Percentiles rank a stretch among this genome's conserved stretches.
Evolutionary conservation across 768 basidiomycete species (phyloP).

Genomic region (Rhizopogon vesiculosus): DNA sequence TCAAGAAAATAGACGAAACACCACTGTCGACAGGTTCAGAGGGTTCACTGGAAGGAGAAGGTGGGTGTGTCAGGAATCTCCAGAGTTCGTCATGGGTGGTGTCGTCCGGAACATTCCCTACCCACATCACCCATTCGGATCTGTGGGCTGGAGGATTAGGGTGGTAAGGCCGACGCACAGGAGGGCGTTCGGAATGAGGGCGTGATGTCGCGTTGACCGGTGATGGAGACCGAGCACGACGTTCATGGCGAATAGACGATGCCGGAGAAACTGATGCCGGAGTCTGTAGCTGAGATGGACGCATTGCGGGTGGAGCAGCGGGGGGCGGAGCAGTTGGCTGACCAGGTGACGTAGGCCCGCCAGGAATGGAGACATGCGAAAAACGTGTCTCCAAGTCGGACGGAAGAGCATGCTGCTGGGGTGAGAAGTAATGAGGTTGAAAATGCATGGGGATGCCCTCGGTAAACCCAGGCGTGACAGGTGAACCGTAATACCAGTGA

Average conservation of each 20-base stretch:
- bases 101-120: conserved; percentile 85
- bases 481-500: conserved; percentile 42
- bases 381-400: conserved; percentile 16
- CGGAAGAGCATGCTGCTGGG: conserved; percentile 11
- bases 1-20: conserved; percentile 84
- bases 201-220: neutral
- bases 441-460: conserved; percentile 25
- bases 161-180: conserved; percentile 54
- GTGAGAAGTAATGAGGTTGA: conserved; percentile 30
- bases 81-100: conserved; percentile 82
- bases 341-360: conserved; percentile 8
- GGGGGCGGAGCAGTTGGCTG: neutral
- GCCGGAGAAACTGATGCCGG: conserved; percentile 2
- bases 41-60: conserved; percentile 5
- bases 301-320: neutral
- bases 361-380: conserved; percentile 12
- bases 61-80: conserved; percentile 64
- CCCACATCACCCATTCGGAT: conserved; percentile 96
- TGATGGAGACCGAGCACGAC: conserved; percentile 3
- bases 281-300: neutral
- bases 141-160: conserved; percentile 69
- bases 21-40: conserved; percentile 33
- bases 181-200: conserved; percentile 20
- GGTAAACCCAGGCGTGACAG: conserved; percentile 21
- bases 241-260: neutral